phyloP scores from a whole-genome alignment of 2,329 filamentous ascomycete genomes.

The Metarhizium brunneum region DNA sequence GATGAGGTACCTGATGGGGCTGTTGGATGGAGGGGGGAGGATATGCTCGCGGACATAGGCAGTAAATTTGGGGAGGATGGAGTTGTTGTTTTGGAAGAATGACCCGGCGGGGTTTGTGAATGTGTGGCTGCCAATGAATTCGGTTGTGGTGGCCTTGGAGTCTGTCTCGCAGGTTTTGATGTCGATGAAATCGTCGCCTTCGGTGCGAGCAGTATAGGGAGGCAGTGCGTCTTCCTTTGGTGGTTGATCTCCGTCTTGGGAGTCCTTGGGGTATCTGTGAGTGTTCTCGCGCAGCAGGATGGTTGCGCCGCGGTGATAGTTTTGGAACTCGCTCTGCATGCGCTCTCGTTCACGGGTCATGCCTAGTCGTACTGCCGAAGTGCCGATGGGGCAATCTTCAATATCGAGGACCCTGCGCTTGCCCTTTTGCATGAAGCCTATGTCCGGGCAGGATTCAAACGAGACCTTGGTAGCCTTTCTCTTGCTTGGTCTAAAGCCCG shows the following conservation, averaged over 20 bases:
- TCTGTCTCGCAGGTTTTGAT: constrained; percentile 86
- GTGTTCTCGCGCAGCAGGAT: constrained; percentile 85
- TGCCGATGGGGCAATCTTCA: constrained; percentile 94
- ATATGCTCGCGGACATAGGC: constrained; percentile 77
- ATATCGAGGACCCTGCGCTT: constrained; percentile 76
- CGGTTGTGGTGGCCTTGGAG: constrained; percentile 70
- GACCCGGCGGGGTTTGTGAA: constrained; percentile 88
- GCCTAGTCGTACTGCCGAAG: constrained; percentile 71
- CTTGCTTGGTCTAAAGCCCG: constrained; percentile 38
- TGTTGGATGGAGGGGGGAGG: constrained; percentile 39
- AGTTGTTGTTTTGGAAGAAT: constrained; percentile 99
- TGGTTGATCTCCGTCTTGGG: constrained; percentile 13
- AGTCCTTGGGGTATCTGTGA: constrained; percentile 48
- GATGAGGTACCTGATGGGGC: constrained; percentile 72
- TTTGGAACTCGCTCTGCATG: constrained; percentile 59
- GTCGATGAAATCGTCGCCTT: constrained; percentile 53
- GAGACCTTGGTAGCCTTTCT: constrained; percentile 32
- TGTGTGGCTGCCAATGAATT: constrained; percentile 76
- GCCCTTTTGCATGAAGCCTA: constrained; percentile 90
- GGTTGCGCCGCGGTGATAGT: constrained; percentile 76
- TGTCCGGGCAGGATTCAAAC: constrained; percentile 60
- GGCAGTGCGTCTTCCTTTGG: constrained; percentile 15
- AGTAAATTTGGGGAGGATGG: constrained; percentile 81
- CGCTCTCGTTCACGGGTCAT: constrained; percentile 70
- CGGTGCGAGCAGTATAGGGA: constrained; percentile 34